Evolutionary conservation across 1,284 basidiomycete species (phyloP).

Genomic region (Marasmius fiardii): DNA sequence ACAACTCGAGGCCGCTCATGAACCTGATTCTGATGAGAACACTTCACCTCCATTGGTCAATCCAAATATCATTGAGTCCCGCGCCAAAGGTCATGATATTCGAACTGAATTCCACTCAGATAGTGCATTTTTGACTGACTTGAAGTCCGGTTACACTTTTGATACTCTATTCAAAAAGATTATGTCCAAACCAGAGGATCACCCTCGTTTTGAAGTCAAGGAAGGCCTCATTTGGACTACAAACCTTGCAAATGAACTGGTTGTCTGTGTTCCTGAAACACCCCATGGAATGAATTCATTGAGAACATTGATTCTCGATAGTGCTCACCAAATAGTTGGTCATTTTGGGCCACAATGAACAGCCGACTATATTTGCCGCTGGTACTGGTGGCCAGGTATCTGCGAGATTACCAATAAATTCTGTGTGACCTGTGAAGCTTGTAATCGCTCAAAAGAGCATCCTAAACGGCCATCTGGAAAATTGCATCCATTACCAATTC

Average conservation of each 20-base stretch:
- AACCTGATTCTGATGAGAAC: neutral
- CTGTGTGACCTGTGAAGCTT: conserved; percentile 18
- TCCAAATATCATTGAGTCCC: neutral
- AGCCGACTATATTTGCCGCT: conserved; percentile 30
- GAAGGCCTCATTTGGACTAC: neutral
- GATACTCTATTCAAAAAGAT: conserved; percentile 17
- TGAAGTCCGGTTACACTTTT: neutral
- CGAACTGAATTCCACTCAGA: neutral
- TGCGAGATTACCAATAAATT: conserved; percentile 17
- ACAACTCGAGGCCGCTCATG: neutral
- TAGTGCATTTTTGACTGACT: neutral
- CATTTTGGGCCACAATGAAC: conserved; percentile 24
- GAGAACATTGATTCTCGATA: conserved; percentile 19
- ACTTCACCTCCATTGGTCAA: neutral
- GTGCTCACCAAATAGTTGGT: conserved; percentile 22
- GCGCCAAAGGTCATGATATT: neutral
- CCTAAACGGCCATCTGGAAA: conserved; percentile 14
- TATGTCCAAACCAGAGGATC: neutral
- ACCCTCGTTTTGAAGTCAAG: neutral
- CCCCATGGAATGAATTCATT: conserved; percentile 1
- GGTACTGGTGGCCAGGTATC: conserved; percentile 30
- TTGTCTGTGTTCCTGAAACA: neutral
- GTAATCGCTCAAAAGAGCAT: conserved; percentile 13
- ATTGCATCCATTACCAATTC: conserved; percentile 12
- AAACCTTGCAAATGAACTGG: neutral